These are phyloP conservation scores for Fusarium tupiense DNA, from an alignment of 2,329 filamentous ascomycete species.

Conservation along the genomic window DNA sequence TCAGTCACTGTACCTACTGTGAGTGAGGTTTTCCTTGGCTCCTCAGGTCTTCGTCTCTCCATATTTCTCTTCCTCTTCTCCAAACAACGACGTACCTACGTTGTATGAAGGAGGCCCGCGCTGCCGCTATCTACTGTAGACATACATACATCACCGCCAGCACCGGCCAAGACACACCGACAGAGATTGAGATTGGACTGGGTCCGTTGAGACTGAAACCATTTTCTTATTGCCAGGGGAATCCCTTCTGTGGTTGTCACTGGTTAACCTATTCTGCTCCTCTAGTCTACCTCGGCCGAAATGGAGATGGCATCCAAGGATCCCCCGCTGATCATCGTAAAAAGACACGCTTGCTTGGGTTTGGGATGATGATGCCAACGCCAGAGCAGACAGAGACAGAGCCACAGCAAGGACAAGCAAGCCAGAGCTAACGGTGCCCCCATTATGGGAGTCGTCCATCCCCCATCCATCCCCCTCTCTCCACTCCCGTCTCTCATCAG, in stretches of 20 bases:
- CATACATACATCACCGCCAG: conserved; percentile 14
- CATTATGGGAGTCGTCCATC: conserved; percentile 20
- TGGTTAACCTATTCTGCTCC: neutral
- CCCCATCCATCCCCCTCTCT: conserved; percentile 10
- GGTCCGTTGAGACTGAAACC: neutral
- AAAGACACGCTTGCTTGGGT: conserved; percentile 27
- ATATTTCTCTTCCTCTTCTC: conserved; percentile 33
- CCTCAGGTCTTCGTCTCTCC: conserved; percentile 27
- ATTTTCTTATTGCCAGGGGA: conserved; percentile 24
- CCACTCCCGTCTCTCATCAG: conserved; percentile 32
- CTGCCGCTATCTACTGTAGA: conserved; percentile 22
- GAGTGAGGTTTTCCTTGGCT: conserved; percentile 10
- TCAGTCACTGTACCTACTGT: neutral
- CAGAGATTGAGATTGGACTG: conserved; percentile 1
- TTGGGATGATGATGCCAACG: conserved; percentile 38
- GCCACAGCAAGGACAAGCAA: neutral
- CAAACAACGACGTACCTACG: conserved; percentile 17
- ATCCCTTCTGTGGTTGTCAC: conserved; percentile 1
- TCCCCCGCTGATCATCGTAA: conserved; percentile 41
- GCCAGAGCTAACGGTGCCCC: conserved; percentile 33
- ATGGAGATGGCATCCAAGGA: conserved; percentile 28
- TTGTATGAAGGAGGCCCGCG: conserved; percentile 18
- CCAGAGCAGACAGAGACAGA: neutral
- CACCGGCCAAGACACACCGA: conserved; percentile 1
- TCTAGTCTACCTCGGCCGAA: conserved; percentile 38